A percentile compares a stretch with the other conserved stretches of the same genome.
These are phyloP conservation scores for Panicum hallii DNA, from an alignment of 202 grass and related monocot species.

Conservation along the genomic window DNA sequence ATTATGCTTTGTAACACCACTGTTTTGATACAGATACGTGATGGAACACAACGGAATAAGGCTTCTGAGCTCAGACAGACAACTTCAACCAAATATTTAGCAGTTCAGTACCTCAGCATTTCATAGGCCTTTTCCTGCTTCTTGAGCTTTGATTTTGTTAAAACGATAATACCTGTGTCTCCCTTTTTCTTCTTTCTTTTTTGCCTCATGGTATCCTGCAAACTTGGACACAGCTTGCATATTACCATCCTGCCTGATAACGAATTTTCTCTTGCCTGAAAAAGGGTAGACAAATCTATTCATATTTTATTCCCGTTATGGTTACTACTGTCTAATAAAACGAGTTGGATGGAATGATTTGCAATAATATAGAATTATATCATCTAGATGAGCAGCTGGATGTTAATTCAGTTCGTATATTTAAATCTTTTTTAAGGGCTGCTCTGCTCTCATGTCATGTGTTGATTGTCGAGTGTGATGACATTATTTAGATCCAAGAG, in stretches of 20 bases:
- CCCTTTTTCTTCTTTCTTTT: neutral
- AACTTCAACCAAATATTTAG: neutral
- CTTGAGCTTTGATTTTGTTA: neutral
- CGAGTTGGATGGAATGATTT: neutral
- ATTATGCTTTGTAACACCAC: slow-evolving; percentile 9
- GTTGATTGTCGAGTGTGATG: neutral
- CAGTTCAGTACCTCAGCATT: slow-evolving; percentile 16
- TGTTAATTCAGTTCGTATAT: slow-evolving; percentile 9
- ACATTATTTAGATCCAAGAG: slow-evolving; percentile 18
- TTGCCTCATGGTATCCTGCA: neutral
- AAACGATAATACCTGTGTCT: neutral
- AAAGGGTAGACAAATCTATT: slow-evolving; percentile 6
- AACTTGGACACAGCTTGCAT: neutral
- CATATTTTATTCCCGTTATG: neutral
- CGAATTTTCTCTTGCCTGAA: neutral
- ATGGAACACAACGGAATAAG: slow-evolving; percentile 73
- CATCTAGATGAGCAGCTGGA: neutral
- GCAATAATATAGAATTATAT: neutral
- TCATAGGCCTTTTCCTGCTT: neutral
- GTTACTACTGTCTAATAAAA: neutral
- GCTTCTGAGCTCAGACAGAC: slow-evolving; percentile 67
- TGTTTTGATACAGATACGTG: slow-evolving; percentile 55
- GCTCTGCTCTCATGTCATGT: neutral
- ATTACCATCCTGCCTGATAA: neutral
- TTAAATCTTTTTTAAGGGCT: slow-evolving; percentile 15